A percentile compares a stretch with the other conserved stretches of the same genome.
These are phyloP conservation scores for Aspergillus biplanus DNA, from an alignment of 495 filamentous ascomycete genomes.

Conservation along the genomic window DNA sequence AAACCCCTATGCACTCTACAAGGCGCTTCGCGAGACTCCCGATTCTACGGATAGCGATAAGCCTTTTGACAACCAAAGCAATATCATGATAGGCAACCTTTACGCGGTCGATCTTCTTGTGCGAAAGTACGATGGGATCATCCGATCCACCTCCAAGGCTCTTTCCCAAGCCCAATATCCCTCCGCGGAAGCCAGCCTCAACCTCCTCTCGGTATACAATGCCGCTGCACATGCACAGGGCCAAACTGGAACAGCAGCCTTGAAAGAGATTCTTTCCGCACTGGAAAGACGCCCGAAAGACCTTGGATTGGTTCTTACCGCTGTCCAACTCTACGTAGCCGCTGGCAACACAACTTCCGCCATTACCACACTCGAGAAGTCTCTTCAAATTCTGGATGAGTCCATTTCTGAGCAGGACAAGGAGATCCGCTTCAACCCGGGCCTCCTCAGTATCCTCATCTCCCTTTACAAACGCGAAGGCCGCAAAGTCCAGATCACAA, in stretches of 20 bases:
- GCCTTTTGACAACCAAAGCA: conserved; percentile 77
- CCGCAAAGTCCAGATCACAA: conserved; percentile 71
- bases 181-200: conserved; percentile 59
- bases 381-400: conserved; percentile 72
- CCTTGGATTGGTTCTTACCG: conserved; percentile 79
- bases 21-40: conserved; percentile 62
- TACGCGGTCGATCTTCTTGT: conserved; percentile 75
- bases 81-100: conserved; percentile 67
- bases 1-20: conserved; percentile 81
- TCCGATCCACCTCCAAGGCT: conserved; percentile 62
- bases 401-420: conserved; percentile 63
- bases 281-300: conserved; percentile 79
- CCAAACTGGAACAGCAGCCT: conserved; percentile 64
- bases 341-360: conserved; percentile 77
- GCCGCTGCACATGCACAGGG: conserved; percentile 75
- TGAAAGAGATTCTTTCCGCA: conserved; percentile 75
- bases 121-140: conserved; percentile 76
- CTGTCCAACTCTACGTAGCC: conserved; percentile 81
- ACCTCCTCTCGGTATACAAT: conserved; percentile 72
- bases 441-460: conserved; percentile 80
- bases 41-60: conserved; percentile 65
- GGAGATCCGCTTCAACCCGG: conserved; percentile 79
- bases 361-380: conserved; percentile 71
- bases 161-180: conserved; percentile 58
- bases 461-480: conserved; percentile 79